phyloP scores from a whole-genome alignment of 2,329 filamentous ascomycete species.

The Exutisphaerella laricina region DNA sequence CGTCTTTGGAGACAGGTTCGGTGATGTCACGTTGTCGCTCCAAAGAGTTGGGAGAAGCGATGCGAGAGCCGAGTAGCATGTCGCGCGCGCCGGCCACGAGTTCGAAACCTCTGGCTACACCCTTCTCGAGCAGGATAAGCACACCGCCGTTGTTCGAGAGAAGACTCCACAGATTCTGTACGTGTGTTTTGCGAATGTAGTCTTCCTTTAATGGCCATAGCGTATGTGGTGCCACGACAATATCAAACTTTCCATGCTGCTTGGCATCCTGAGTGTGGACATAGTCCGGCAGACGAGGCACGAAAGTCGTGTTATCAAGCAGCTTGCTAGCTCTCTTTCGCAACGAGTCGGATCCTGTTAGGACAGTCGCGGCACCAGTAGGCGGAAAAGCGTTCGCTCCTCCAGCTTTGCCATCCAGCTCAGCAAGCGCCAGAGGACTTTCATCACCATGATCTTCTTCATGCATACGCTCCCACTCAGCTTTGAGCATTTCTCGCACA shows the following conservation, averaged over 20 bases:
- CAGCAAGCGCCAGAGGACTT: constrained; percentile 25
- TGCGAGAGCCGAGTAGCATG: constrained; percentile 68
- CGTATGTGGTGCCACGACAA: constrained; percentile 83
- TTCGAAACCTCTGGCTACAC: constrained; percentile 85
- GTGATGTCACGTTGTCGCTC: constrained; percentile 11
- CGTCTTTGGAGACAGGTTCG: constrained; percentile 15
- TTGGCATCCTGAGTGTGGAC: constrained; percentile 53
- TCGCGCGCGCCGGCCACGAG: constrained; percentile 79
- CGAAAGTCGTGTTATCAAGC: constrained; percentile 82
- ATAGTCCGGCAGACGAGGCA: constrained; percentile 87
- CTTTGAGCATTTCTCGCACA: constrained; percentile 70
- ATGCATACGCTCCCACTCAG: constrained; percentile 72
- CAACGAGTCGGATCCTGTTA: constrained; percentile 69
- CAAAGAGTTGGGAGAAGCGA: constrained; percentile 52
- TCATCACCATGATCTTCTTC: constrained; percentile 25
- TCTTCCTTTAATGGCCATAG: constrained; percentile 72
- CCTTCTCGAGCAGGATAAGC: constrained; percentile 84
- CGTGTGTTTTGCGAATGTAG: constrained; percentile 67
- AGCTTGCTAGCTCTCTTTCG: constrained; percentile 69
- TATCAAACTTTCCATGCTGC: constrained; percentile 61
- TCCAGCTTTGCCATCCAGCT: constrained; percentile 33
- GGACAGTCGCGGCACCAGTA: constrained; percentile 70
- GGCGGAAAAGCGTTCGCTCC: constrained; percentile 44
- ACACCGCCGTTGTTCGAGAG: constrained; percentile 80
- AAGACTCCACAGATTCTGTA: constrained; percentile 86